Evolutionary conservation across 2,329 filamentous ascomycete genomes (phyloP), one percentile per base, ranked within the genome.

Genomic region (Xylaria sp.): DNA sequence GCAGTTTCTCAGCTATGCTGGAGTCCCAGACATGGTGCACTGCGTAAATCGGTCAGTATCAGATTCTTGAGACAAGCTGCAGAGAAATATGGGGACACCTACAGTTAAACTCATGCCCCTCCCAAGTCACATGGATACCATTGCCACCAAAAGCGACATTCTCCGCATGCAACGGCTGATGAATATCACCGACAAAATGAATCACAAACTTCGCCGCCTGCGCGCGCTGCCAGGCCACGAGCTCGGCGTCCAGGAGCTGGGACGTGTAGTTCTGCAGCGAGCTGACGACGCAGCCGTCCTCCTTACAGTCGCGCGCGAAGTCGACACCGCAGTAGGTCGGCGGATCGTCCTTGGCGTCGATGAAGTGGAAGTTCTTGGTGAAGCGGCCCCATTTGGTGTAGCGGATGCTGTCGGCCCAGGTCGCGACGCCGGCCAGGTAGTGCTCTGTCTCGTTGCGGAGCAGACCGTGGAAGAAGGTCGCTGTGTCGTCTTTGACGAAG

Each of bases 21-120:
- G 81, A 84, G 69, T 91, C 89, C 88, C 88, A 91, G 13, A 90
- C 83, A 59, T 87, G 80, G 69, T 91, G 89, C 48, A 91, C 64
- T 66, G 44, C 16, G 53, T 19, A 11, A 48, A 16, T 2, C 30
- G 9, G 52, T 61, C 39, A 65, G n/a, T 6, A 35, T 56, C 35
- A n/a, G 16, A 16, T 1, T 16, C 1, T 16, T 16, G 16, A 34
- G 23, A 23, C 1, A n/a, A n/a, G n/a, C n/a, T n/a, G n/a, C n/a
- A n/a, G n/a, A n/a, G n/a, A n/a, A n/a, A n/a, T n/a, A n/a, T n/a
- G n/a, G n/a, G n/a, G n/a, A n/a, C n/a, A n/a, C n/a, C n/a, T 58
- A 66, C 64, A 78, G 69, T 91, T 91, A 58, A 82, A 79, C 34
- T 76, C 72, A 35, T 73, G 71, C 2, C 79, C 80, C 30, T 84